phyloP scores from a whole-genome alignment of 495 filamentous ascomycete species.

The Daldinia concentrica region DNA sequence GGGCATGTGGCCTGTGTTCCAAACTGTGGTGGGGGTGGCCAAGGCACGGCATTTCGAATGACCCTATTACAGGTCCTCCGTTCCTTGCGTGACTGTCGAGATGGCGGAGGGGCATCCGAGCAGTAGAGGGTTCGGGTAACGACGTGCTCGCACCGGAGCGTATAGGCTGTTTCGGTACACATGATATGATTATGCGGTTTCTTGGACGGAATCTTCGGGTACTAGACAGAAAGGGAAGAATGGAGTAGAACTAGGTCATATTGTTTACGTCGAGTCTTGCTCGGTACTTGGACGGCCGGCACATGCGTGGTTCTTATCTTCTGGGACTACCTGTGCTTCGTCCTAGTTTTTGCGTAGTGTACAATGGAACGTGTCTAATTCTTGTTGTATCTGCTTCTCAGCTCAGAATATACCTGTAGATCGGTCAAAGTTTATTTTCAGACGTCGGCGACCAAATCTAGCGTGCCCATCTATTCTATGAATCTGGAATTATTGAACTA shows the following conservation, averaged over 20 bases:
- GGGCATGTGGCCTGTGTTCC: constrained; percentile 46
- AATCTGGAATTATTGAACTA: constrained; percentile 27
- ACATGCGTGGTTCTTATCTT: constrained; percentile 31
- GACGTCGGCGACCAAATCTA: constrained; percentile 30
- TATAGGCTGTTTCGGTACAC: constrained; percentile 51
- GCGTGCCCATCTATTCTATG: constrained; percentile 1
- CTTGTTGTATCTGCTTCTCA: not conserved
- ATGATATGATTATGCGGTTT: constrained; percentile 26
- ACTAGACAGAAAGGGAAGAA: not conserved
- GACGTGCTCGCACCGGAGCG: constrained; percentile 52
- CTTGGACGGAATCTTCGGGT: not conserved
- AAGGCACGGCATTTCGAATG: constrained; percentile 48
- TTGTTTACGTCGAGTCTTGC: not conserved
- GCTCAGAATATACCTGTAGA: constrained; percentile 1
- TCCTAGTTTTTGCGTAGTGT: constrained; percentile 7
- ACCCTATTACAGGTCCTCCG: constrained; percentile 48
- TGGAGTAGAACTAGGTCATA: not conserved
- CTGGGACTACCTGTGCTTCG: not conserved
- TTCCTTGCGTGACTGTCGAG: constrained; percentile 31
- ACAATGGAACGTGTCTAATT: constrained; percentile 3
- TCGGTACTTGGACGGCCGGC: constrained; percentile 1
- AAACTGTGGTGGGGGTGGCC: constrained; percentile 50
- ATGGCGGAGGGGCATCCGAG: constrained; percentile 43
- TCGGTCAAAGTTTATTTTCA: not conserved
- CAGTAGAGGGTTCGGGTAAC: constrained; percentile 50